phyloP scores from a whole-genome alignment of 139 green algal species.

The Microglena sp. region DNA sequence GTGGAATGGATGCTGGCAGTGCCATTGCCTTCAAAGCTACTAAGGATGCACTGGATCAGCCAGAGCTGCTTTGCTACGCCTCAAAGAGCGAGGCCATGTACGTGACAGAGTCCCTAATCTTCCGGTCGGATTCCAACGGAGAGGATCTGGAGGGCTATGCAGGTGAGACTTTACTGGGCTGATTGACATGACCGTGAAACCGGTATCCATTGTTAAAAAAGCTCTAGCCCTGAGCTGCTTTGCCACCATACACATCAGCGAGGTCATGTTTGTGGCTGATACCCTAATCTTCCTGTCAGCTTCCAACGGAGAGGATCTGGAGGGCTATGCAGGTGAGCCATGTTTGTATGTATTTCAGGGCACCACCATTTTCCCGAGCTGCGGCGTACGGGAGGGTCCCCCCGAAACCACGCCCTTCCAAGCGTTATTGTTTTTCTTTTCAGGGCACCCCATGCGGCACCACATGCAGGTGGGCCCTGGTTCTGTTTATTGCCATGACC shows the following conservation, averaged over 20 bases:
- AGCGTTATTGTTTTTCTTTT: too few species aligned
- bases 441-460: too few species aligned
- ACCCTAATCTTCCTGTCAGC: constrained; percentile 89
- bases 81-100: constrained; percentile 87
- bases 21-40: constrained; percentile 69
- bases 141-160: constrained; percentile 96
- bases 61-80: constrained; percentile 73
- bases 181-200: too few species aligned
- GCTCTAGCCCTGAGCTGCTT: constrained; percentile 62
- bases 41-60: constrained; percentile 63
- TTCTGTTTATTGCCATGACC: too few species aligned
- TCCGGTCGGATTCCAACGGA: constrained; percentile 89
- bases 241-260: constrained; percentile 77
- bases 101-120: constrained; percentile 81
- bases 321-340: constrained; percentile 77
- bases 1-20: constrained; percentile 47
- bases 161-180: too few species aligned
- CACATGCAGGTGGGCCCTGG: too few species aligned
- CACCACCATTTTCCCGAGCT: too few species aligned
- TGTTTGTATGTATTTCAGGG: too few species aligned
- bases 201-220: too few species aligned
- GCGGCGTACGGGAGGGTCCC: too few species aligned
- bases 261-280: constrained; percentile 82
- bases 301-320: constrained; percentile 92
- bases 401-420: too few species aligned